phyloP scores from a whole-genome alignment of 192 early-diverging fungal genomes.

The Neocallimastix lanati region DNA sequence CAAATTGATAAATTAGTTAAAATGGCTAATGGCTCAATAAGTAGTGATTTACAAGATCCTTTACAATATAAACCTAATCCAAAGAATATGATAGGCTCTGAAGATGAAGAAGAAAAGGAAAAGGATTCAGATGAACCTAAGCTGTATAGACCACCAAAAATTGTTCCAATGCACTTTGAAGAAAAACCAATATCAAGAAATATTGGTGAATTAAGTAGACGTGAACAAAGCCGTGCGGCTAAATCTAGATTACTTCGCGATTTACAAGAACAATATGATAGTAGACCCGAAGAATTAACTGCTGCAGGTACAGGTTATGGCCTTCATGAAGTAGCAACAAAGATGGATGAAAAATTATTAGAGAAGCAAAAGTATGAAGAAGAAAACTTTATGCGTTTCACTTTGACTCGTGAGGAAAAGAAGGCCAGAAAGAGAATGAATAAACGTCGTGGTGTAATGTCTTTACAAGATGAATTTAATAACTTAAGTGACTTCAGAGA shows the following conservation, averaged over 20 bases:
- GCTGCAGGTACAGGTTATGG: conserved; percentile 54
- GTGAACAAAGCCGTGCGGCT: conserved; percentile 25
- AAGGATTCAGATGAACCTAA: conserved; percentile 23
- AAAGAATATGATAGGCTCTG: conserved; percentile 19
- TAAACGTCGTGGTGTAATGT: conserved; percentile 26
- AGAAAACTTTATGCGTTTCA: conserved; percentile 66
- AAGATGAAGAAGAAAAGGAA: conserved; percentile 15
- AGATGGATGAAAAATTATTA: conserved; percentile 31
- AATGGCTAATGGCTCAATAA: conserved; percentile 22
- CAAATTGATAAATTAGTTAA: conserved; percentile 89
- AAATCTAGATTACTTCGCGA: conserved; percentile 72
- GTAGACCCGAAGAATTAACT: conserved; percentile 61
- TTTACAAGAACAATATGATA: conserved; percentile 60
- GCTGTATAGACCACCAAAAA: conserved; percentile 70
- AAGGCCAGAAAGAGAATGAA: conserved; percentile 20
- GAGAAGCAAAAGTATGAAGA: conserved; percentile 68
- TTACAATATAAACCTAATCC: conserved; percentile 84
- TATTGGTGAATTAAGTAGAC: conserved; percentile 22
- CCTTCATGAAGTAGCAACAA: conserved; percentile 26
- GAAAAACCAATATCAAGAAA: conserved; percentile 49
- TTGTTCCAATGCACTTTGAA: conserved; percentile 71
- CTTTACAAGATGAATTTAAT: conserved; percentile 72
- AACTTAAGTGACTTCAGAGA: conserved; percentile 29
- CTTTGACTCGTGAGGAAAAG: conserved; percentile 55
- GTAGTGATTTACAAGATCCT: conserved; percentile 39